Percentiles rank a stretch among this genome's conserved stretches.
Evolutionary conservation across 345 rosid genomes (phyloP).

Genomic region (Turnera subulata): DNA sequence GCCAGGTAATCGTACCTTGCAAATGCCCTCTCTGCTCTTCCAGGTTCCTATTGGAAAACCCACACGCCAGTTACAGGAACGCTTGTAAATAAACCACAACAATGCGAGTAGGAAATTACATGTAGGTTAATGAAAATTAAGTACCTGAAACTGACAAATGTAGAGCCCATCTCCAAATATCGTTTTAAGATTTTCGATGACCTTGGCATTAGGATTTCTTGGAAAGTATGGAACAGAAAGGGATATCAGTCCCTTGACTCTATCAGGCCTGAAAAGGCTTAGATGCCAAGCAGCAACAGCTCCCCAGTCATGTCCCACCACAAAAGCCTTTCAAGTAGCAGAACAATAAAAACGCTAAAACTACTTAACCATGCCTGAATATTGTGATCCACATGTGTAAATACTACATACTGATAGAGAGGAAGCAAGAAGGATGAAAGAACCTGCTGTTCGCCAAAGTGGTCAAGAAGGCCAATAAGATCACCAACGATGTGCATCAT

Average conservation of each 20-base stretch:
- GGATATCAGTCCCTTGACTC: slow-evolving; percentile 44
- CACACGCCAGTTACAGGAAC: not conserved
- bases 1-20: slow-evolving; percentile 54
- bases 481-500: slow-evolving; percentile 51
- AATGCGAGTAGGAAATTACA: not conserved
- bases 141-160: slow-evolving; percentile 64
- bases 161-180: slow-evolving; percentile 50
- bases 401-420: not conserved
- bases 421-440: not conserved
- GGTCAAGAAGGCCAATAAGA: slow-evolving; percentile 47
- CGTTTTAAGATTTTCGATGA: slow-evolving; percentile 17
- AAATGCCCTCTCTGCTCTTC: slow-evolving; percentile 69
- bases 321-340: slow-evolving; percentile 43
- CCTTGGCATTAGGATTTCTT: slow-evolving; percentile 39
- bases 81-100: too few relatives aligned
- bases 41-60: slow-evolving; percentile 47
- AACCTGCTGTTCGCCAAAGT: slow-evolving; percentile 49
- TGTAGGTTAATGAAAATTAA: not conserved
- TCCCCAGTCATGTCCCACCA: slow-evolving; percentile 77
- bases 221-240: slow-evolving; percentile 42
- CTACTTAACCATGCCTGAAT: too few relatives aligned
- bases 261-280: slow-evolving; percentile 50
- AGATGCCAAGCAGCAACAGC: slow-evolving; percentile 47
- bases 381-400: not conserved
- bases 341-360: too few relatives aligned